Evolutionary conservation across 2,329 filamentous ascomycete genomes (phyloP).

Genomic region (Ophiostoma populinum): DNA sequence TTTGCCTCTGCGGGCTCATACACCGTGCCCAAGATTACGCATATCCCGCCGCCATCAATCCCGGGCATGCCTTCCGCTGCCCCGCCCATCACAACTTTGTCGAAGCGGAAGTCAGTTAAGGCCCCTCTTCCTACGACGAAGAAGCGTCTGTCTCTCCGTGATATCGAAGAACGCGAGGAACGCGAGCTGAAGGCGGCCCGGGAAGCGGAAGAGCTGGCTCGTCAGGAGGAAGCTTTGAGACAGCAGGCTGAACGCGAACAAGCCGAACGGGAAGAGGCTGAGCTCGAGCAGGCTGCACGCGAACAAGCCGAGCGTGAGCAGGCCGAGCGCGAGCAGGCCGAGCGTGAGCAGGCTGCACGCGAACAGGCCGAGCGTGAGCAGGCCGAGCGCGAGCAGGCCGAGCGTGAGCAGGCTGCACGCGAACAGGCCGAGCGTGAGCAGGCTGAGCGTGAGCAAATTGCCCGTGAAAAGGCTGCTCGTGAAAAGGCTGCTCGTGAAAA

Average conservation of each 20-base stretch:
- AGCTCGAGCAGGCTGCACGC: too few relatives aligned
- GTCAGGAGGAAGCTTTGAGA: not conserved
- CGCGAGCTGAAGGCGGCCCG: not conserved
- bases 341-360: not conserved
- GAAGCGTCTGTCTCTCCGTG: not conserved
- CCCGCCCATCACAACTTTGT: too few relatives aligned
- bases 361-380: not conserved
- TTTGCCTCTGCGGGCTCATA: not conserved
- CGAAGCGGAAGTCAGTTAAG: not conserved
- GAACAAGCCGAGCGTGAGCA: too few relatives aligned
- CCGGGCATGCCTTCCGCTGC: too few relatives aligned
- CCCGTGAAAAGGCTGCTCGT: not conserved
- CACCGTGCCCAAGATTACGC: constrained; percentile 4
- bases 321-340: not conserved
- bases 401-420: too few relatives aligned
- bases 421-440: not conserved
- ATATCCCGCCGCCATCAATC: constrained; percentile 3
- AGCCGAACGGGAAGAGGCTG: constrained; percentile 10
- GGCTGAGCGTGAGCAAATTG: not conserved
- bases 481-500: not conserved
- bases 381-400: too few relatives aligned
- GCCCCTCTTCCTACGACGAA: not conserved
- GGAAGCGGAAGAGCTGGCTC: not conserved
- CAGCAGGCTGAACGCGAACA: constrained; percentile 11
- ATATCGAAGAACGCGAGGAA: constrained; percentile 1